These are phyloP conservation scores for Pyrenophora tritici-repentis DNA, from an alignment of 2,329 filamentous ascomycete species.

Conservation along the genomic window DNA sequence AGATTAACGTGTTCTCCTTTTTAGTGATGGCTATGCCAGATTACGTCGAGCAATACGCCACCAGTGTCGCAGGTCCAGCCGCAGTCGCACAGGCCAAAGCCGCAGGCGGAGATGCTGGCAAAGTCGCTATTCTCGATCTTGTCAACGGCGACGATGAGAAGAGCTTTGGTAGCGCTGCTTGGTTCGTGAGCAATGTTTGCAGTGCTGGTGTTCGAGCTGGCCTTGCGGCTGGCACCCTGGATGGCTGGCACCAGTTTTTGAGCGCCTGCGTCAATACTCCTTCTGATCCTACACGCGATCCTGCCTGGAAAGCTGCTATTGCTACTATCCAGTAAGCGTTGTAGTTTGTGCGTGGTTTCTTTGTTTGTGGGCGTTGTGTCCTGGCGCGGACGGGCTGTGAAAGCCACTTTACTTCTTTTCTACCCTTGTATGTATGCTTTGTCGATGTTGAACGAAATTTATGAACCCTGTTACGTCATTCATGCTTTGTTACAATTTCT, in stretches of 20 bases:
- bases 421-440: too few relatives aligned
- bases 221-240: constrained; percentile 54
- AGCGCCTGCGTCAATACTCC: constrained; percentile 59
- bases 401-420: not conserved
- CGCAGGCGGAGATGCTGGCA: constrained; percentile 41
- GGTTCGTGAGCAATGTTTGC: constrained; percentile 65
- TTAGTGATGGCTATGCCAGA: constrained; percentile 63
- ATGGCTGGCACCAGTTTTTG: constrained; percentile 61
- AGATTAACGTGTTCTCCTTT: not conserved
- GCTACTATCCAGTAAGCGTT: constrained; percentile 16
- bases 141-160: constrained; percentile 54
- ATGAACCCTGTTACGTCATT: not conserved
- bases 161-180: constrained; percentile 64
- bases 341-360: constrained; percentile 14
- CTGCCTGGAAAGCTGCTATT: constrained; percentile 56
- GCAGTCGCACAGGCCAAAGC: constrained; percentile 38
- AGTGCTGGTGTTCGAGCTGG: constrained; percentile 47
- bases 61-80: constrained; percentile 47
- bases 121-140: constrained; percentile 55
- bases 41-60: constrained; percentile 62
- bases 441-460: not conserved
- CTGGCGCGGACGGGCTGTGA: not conserved
- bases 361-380: not conserved
- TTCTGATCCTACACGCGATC: constrained; percentile 52
- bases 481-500: too few relatives aligned